phyloP scores from a whole-genome alignment of 768 basidiomycete species.

The Nidularia pulvinata region DNA sequence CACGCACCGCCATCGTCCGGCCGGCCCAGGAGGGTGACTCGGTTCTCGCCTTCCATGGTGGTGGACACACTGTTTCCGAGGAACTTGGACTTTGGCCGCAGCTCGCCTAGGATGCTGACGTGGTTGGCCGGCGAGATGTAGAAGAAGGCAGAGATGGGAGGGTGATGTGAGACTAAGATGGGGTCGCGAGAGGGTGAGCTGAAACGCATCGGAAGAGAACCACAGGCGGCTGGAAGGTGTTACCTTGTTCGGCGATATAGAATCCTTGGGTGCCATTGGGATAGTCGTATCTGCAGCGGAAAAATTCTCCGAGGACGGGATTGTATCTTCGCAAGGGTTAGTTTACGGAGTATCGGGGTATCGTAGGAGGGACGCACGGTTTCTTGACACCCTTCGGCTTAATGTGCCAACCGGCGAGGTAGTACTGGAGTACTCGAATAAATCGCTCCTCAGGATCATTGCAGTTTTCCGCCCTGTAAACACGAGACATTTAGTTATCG shows the following conservation, averaged over 20 bases:
- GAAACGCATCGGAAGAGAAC: neutral
- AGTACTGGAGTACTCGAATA: conserved; percentile 88
- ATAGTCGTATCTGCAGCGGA: conserved; percentile 95
- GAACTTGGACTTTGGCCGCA: conserved; percentile 95
- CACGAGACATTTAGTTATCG: neutral
- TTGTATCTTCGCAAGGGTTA: conserved; percentile 68
- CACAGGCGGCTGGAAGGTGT: conserved; percentile 7
- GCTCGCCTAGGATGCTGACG: conserved; percentile 86
- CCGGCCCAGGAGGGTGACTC: conserved; percentile 78
- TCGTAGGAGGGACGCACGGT: conserved; percentile 57
- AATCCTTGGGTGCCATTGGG: conserved; percentile 88
- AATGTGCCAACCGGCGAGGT: conserved; percentile 99
- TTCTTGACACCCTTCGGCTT: conserved; percentile 99
- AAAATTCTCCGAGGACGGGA: conserved; percentile 96
- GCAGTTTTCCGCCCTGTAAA: conserved; percentile 72
- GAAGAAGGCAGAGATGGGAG: conserved; percentile 94
- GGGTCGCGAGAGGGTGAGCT: neutral
- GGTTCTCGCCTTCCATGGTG: conserved; percentile 95
- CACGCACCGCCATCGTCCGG: conserved; percentile 84
- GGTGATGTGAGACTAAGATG: conserved; percentile 88
- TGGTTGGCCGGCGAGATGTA: conserved; percentile 93
- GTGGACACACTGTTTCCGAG: conserved; percentile 97
- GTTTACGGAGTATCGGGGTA: neutral
- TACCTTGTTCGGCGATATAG: conserved; percentile 96
- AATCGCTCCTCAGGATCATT: conserved; percentile 89